Base-by-base conservation (phyloP, 2,329 filamentous ascomycete species). In the Huntiella omanensis region DNA sequence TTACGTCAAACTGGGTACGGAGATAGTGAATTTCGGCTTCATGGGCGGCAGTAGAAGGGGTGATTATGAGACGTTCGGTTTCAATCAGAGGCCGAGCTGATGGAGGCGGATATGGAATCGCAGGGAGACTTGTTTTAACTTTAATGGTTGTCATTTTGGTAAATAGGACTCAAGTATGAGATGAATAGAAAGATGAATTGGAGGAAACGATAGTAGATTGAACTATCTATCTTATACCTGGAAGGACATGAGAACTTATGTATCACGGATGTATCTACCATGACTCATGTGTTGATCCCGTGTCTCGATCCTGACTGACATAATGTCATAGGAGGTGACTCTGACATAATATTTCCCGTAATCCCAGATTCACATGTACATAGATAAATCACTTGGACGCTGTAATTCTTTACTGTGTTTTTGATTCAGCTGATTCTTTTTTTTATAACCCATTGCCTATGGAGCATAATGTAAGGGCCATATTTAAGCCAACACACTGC, bases 1-100 rank as follows among this genome's bases (percentile, higher is more conserved):
- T 82, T 40, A 77, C 71, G 52, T 77, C 73, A 4, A 67, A 65
- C 55, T 77, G 64, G 11, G 62, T 63, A 17, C 77, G 71, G 45
- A 83, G 61, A 16, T 59, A 58, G 51, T 73, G 61, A 12, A 76
- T 50, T 5, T 61, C 66, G 1, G 61, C 58, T 2, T 71, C 60
- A 56, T 82, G 75, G 2, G 65, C 60, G 13, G 64, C 57, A 1
- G 54, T 53, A 35, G 72, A 58, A 2, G 70, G 68, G 12, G 75
- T 64, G 44, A 81, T 57, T 19, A 72, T 54, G 15, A 82, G 63
- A 5, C 75, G 68, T 43, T 67, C 58, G 3, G 75, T 78, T 42
- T 53, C 55, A 46, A 73, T 61, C 2, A 58, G 55, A 5, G 56
- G 46, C 5, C 69, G 62, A 16, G 59, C 56, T 11, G 53, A 47